Evolutionary conservation across 75 land plant species (phyloP).

Genomic region (Adiantum capillusveneris): DNA sequence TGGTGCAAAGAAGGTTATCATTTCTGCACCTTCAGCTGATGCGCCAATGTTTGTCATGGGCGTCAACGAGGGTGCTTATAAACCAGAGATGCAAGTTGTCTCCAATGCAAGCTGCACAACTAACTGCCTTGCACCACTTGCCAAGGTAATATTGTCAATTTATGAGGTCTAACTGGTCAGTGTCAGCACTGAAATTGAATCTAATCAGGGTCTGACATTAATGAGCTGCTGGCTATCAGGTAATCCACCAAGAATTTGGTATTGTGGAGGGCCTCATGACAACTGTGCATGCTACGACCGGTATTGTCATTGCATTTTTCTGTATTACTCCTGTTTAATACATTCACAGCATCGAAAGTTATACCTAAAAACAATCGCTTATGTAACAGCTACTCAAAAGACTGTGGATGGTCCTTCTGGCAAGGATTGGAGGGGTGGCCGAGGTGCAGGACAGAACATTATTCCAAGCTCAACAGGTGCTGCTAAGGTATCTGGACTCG

Average conservation of each 20-base stretch:
- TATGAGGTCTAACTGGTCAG: background rate
- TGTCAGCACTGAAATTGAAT: background rate
- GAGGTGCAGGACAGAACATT: slow-evolving; percentile 64
- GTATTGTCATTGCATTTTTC: slow-evolving; percentile 20
- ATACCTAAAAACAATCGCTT: no score
- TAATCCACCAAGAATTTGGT: slow-evolving; percentile 82
- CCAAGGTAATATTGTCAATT: slow-evolving; percentile 47
- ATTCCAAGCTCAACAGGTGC: slow-evolving; percentile 78
- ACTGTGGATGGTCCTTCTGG: slow-evolving; percentile 74
- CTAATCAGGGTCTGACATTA: background rate
- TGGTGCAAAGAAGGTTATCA: slow-evolving; percentile 95
- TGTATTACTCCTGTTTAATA: background rate
- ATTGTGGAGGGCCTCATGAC: slow-evolving; percentile 86
- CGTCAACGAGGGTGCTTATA: slow-evolving; percentile 71
- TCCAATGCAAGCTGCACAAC: slow-evolving; percentile 99
- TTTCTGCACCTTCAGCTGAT: slow-evolving; percentile 97
- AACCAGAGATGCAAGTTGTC: slow-evolving; percentile 74
- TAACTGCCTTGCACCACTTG: slow-evolving; percentile 97
- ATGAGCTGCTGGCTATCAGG: slow-evolving; percentile 24
- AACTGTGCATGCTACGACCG: slow-evolving; percentile 94
- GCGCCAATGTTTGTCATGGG: slow-evolving; percentile 99
- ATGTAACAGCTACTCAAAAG: slow-evolving; percentile 52
- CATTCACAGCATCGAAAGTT: no score
- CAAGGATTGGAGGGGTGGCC: slow-evolving; percentile 71
- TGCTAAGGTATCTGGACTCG: slow-evolving; percentile 71